Conservation (phyloP, 768 basidiomycete species). For the Pisolithus albus region DNA sequence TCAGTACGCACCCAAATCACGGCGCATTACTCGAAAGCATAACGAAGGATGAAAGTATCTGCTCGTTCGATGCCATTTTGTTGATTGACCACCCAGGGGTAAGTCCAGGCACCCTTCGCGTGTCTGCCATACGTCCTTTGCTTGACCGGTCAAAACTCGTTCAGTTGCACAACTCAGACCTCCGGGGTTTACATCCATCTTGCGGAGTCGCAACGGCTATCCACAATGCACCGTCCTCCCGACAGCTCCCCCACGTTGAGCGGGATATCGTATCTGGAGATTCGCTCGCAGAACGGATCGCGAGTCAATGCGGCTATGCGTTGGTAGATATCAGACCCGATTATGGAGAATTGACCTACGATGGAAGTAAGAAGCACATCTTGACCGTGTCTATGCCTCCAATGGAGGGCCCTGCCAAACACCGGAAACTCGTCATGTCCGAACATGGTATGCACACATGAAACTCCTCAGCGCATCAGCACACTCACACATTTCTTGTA, state of each 20-base stretch:
- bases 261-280: constrained; percentile 22
- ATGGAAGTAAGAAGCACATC: constrained; percentile 44
- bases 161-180: constrained; percentile 73
- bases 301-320: constrained; percentile 48
- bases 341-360: constrained; percentile 29
- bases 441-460: constrained; percentile 43
- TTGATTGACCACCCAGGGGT: constrained; percentile 71
- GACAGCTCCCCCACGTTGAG: constrained; percentile 58
- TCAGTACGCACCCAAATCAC: constrained; percentile 23
- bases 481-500: not conserved
- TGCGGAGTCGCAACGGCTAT: constrained; percentile 45
- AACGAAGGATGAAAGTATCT: constrained; percentile 41
- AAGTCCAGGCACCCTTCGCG: constrained; percentile 20
- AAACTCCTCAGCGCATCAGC: not conserved
- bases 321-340: constrained; percentile 38
- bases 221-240: constrained; percentile 42
- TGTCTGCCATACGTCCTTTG: not conserved
- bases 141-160: constrained; percentile 2
- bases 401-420: constrained; percentile 34
- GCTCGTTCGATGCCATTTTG: constrained; percentile 59
- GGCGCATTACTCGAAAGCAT: constrained; percentile 39
- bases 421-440: constrained; percentile 43
- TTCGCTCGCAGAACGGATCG: constrained; percentile 37
- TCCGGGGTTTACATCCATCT: constrained; percentile 50
- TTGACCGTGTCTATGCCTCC: constrained; percentile 50